Evolutionary conservation across 768 basidiomycete species (phyloP).

Genomic region (Leccinum obscurum): DNA sequence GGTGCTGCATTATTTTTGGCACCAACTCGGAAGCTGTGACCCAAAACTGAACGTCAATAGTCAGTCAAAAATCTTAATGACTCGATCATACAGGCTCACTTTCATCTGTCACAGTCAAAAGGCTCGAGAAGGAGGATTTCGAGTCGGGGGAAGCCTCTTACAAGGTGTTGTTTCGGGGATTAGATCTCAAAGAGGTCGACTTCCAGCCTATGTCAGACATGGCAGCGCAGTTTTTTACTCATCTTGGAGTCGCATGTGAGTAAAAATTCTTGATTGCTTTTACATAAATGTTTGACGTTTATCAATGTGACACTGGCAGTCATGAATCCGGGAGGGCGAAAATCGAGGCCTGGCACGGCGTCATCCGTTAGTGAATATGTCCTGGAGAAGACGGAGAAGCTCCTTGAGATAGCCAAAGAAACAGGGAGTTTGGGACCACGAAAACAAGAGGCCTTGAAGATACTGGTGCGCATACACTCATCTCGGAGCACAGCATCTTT

Average conservation of each 20-base stretch:
- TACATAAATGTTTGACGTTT: no score
- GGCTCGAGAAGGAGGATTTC: neutral
- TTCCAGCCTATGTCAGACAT: neutral
- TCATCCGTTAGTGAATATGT: neutral
- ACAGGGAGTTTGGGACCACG: neutral
- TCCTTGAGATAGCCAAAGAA: neutral
- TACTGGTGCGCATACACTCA: no score
- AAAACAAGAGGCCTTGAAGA: neutral
- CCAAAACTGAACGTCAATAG: neutral
- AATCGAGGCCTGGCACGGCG: neutral
- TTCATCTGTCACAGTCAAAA: neutral
- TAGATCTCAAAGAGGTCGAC: neutral
- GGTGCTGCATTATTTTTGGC: neutral
- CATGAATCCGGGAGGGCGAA: neutral
- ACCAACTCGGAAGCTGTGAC: neutral
- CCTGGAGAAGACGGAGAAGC: neutral
- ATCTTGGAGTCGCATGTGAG: conserved; percentile 6
- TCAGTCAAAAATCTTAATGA: neutral
- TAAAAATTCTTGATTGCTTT: neutral
- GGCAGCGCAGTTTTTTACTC: neutral
- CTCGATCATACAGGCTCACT: neutral
- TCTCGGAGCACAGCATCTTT: neutral
- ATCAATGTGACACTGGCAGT: neutral
- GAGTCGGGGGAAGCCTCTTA: neutral
- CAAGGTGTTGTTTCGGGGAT: neutral